Percentiles rank a stretch among this genome's conserved stretches.
phyloP scores from a whole-genome alignment of 2,329 filamentous ascomycete species.

The Blumeria graminis region DNA sequence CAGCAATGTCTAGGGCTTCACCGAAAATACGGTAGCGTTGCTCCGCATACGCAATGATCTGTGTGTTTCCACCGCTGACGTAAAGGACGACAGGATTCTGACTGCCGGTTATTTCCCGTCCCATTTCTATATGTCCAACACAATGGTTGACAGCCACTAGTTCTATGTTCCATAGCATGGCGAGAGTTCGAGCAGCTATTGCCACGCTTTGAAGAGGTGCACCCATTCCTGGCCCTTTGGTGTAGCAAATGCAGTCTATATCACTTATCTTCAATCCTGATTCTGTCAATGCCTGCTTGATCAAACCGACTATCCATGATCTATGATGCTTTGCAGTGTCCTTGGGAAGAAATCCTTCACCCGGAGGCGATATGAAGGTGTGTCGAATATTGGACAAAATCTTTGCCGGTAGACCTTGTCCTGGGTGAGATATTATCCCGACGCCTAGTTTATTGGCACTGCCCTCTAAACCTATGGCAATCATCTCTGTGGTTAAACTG shows the following conservation, averaged over 20 bases:
- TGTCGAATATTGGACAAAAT: conserved; percentile 88
- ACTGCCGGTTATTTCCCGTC: conserved; percentile 72
- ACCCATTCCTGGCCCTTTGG: conserved; percentile 88
- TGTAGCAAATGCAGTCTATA: conserved; percentile 87
- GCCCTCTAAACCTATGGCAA: conserved; percentile 60
- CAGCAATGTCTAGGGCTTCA: conserved; percentile 89
- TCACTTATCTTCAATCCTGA: conserved; percentile 37
- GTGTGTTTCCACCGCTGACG: conserved; percentile 86
- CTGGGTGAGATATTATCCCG: conserved; percentile 63
- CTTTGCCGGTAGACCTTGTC: conserved; percentile 23
- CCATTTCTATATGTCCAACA: conserved; percentile 98
- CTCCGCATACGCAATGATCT: conserved; percentile 90
- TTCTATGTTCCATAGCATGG: conserved; percentile 66
- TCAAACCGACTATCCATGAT: conserved; percentile 56
- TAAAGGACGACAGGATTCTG: conserved; percentile 86
- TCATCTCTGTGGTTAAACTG: conserved; percentile 20
- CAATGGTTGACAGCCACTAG: conserved; percentile 94
- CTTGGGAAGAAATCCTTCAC: conserved; percentile 85
- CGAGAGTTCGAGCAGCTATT: conserved; percentile 58
- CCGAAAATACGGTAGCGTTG: conserved; percentile 94
- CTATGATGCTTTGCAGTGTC: conserved; percentile 90
- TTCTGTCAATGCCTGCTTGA: conserved; percentile 51
- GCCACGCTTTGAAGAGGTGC: conserved; percentile 74
- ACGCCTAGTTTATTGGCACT: conserved; percentile 96
- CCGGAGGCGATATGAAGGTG: conserved; percentile 78